Conservation (phyloP, 768 basidiomycete genomes). For the Mycena amicta region DNA sequence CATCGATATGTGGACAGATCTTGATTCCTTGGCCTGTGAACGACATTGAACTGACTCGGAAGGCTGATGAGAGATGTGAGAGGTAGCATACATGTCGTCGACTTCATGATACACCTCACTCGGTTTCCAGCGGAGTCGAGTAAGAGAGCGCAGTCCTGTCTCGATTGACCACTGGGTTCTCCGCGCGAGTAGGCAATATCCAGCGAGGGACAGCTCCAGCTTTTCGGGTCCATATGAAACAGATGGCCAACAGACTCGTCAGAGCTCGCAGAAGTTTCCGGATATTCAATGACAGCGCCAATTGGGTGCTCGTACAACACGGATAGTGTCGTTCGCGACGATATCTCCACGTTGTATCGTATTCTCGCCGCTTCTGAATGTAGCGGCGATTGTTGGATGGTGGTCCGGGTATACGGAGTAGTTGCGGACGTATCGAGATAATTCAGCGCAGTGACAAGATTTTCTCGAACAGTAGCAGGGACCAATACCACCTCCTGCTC, state of each 20-base stretch:
- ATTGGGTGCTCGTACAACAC: background rate
- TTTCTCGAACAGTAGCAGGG: background rate
- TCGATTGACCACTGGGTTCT: background rate
- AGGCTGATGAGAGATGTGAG: too few species aligned
- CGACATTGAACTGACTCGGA: too few species aligned
- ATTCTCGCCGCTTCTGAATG: background rate
- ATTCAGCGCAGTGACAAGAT: background rate
- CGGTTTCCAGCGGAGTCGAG: background rate
- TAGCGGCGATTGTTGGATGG: background rate
- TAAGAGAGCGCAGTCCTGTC: background rate
- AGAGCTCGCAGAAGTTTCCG: background rate
- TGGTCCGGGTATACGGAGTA: background rate
- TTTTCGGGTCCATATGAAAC: background rate
- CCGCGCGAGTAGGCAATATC: background rate
- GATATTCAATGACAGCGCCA: background rate
- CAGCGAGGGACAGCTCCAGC: background rate
- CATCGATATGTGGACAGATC: background rate
- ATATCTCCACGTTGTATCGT: background rate
- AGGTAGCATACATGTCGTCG: background rate
- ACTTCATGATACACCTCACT: background rate
- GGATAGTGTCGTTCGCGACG: background rate
- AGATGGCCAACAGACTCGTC: background rate
- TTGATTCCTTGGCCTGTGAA: constrained; percentile 1
- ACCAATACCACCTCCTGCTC: background rate
- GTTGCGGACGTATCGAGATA: background rate